phyloP scores from a whole-genome alignment of 2,329 filamentous ascomycete genomes.

The Pseudogymnoascus sp. region DNA sequence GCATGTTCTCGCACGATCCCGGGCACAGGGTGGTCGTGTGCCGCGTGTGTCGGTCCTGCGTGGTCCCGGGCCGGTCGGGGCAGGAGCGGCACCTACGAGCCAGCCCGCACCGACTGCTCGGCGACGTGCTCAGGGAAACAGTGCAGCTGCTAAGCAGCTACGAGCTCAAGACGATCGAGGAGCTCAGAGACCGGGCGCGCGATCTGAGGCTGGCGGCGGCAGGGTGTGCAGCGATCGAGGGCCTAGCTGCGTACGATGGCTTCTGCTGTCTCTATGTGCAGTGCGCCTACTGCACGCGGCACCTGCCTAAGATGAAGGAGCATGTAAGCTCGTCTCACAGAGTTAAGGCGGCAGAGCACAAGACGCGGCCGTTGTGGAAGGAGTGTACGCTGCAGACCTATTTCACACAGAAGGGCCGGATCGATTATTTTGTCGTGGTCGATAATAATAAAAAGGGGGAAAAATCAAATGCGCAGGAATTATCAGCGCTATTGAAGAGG shows the following conservation, averaged over 20 bases:
- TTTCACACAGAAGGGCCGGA: background rate
- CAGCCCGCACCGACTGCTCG: too few relatives aligned
- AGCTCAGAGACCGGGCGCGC: background rate
- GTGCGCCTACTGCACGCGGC: background rate
- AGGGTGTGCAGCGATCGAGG: background rate
- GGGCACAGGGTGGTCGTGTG: too few relatives aligned
- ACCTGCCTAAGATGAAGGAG: background rate
- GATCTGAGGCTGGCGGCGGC: too few relatives aligned
- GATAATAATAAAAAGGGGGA: background rate
- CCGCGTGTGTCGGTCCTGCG: too few relatives aligned
- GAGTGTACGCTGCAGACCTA: too few relatives aligned
- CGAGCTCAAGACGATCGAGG: background rate
- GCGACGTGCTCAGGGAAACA: background rate
- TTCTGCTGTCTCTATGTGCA: background rate
- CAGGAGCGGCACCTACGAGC: too few relatives aligned
- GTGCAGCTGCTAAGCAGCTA: slow-evolving; percentile 1
- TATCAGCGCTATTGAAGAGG: background rate
- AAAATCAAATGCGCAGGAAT: background rate
- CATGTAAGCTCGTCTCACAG: background rate
- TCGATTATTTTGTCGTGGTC: slow-evolving; percentile 13
- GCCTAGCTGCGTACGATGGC: background rate
- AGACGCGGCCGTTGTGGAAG: background rate
- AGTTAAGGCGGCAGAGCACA: background rate
- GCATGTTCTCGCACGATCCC: too few relatives aligned
- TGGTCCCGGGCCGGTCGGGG: too few relatives aligned